Conservation (phyloP, 352 stramenopile species). For the Pythium dissotocum region DNA sequence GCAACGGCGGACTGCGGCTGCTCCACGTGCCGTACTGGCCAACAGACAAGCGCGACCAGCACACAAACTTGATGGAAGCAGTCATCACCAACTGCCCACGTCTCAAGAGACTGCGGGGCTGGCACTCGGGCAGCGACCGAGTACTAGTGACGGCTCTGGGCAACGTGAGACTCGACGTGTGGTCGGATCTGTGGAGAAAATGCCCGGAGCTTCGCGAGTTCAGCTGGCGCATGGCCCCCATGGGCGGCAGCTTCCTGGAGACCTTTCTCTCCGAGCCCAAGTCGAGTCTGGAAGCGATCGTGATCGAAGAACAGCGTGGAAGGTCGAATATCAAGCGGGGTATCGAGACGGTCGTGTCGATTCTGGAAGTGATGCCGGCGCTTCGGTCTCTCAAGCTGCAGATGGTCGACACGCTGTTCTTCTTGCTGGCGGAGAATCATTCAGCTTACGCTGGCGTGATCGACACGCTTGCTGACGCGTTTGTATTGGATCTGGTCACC, state of each 20-base stretch:
- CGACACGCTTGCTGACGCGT: constrained; percentile 9
- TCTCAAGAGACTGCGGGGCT: constrained; percentile 8
- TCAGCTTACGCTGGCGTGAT: constrained; percentile 7
- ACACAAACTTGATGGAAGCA: constrained; percentile 2
- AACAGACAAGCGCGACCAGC: not conserved
- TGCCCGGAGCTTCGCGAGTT: constrained; percentile 17
- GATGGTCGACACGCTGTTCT: constrained; percentile 14
- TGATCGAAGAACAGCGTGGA: constrained; percentile 8
- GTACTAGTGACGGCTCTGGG: not conserved
- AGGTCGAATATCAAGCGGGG: constrained; percentile 4
- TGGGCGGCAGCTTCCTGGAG: constrained; percentile 3
- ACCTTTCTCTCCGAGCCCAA: not conserved
- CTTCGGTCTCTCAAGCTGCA: constrained; percentile 9
- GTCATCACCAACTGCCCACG: constrained; percentile 5
- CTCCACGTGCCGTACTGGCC: constrained; percentile 17
- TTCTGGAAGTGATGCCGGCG: not conserved
- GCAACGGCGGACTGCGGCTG: constrained; percentile 11
- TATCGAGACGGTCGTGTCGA: constrained; percentile 1
- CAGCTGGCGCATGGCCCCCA: constrained; percentile 9
- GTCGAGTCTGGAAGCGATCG: not conserved
- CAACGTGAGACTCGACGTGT: not conserved
- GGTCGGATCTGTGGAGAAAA: constrained; percentile 7
- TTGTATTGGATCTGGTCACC: constrained; percentile 4
- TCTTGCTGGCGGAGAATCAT: constrained; percentile 15
- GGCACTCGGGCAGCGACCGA: not conserved